Base-by-base conservation (phyloP, 352 stramenopile species). In the Globisporangium okanoganense region DNA sequence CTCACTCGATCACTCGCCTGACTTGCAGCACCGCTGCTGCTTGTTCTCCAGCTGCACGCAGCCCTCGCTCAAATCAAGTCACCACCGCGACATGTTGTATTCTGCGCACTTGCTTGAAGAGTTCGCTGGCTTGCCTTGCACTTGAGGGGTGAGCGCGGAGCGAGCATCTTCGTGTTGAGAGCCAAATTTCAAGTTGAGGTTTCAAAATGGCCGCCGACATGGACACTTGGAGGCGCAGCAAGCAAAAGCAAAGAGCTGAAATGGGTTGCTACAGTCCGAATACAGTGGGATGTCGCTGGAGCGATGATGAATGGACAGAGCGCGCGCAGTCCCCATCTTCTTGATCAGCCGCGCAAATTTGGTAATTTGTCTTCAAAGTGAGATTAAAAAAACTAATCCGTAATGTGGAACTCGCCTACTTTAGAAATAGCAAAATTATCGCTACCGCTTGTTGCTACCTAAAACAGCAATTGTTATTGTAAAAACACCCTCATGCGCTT, bases 201-300 rank as follows among this genome's bases (percentile, higher is more conserved):
- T 43, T 13, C 0, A 10, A n/a, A 43, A n/a, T 5, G 2, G 36
- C 12, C 13, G 20, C 38, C 16, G 35, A 41, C 35, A 13, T 54
- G 10, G 25, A 54, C 18, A 22, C 40, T 20, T n/a, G n/a, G n/a
- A n/a, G n/a, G 40, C 40, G 38, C 38, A 47, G 40, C 40, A 22
- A 43, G 33, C 2, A 38, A 33, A 43, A 7, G 6, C 40, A 16
- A 10, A 7, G 43, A 49, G 43, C 20, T 2, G 7, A 49, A 45
- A 45, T 45, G 40, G 43, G 43, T 56, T 33, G 49, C 49, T 56
- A 3, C 49, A 43, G 49, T 56, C 29, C n/a, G 22, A 13, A 29
- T n/a, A 56, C 29, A 56, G 49, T 56, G 49, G 49, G 49, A 56
- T 27, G 7, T 24, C 20, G 8, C n/a, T 27, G 43, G 43, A 49